phyloP scores from a whole-genome alignment of 73 alveolate genomes.

The Effrenium voratum region DNA sequence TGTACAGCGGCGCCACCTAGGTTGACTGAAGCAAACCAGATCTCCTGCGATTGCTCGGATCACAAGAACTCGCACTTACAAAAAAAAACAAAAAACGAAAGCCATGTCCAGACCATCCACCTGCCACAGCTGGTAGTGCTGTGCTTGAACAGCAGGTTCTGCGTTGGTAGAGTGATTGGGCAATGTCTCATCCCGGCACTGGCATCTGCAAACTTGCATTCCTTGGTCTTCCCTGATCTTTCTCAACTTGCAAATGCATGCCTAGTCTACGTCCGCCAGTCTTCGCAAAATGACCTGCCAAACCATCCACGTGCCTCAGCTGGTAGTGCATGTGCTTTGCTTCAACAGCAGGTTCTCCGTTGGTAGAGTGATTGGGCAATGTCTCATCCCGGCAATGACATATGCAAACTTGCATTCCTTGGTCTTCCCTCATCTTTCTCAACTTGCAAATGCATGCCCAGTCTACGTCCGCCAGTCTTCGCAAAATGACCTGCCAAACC shows the following conservation, averaged over 20 bases:
- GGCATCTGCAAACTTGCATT: not conserved
- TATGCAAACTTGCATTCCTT: not conserved
- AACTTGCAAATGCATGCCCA: too few species aligned
- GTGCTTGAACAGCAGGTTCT: not conserved
- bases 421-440: too few species aligned
- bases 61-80: not conserved
- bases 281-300: too few species aligned
- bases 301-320: not conserved
- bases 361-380: conserved; percentile 75
- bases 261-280: too few species aligned
- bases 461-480: not conserved
- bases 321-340: conserved; percentile 6
- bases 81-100: not conserved
- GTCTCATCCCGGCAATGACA: conserved; percentile 4
- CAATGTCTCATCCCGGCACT: not conserved
- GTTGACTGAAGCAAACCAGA: too few species aligned
- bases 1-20: too few species aligned
- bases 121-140: conserved; percentile 8
- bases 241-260: too few species aligned
- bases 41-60: not conserved
- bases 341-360: conserved; percentile 62
- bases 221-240: too few species aligned
- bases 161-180: conserved; percentile 13
- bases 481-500: not conserved
- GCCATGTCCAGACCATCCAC: not conserved